A percentile compares a stretch with the other conserved stretches of the same genome.
phyloP scores from a whole-genome alignment of 202 grass and related monocot genomes.

The Saccharum hybrid region DNA sequence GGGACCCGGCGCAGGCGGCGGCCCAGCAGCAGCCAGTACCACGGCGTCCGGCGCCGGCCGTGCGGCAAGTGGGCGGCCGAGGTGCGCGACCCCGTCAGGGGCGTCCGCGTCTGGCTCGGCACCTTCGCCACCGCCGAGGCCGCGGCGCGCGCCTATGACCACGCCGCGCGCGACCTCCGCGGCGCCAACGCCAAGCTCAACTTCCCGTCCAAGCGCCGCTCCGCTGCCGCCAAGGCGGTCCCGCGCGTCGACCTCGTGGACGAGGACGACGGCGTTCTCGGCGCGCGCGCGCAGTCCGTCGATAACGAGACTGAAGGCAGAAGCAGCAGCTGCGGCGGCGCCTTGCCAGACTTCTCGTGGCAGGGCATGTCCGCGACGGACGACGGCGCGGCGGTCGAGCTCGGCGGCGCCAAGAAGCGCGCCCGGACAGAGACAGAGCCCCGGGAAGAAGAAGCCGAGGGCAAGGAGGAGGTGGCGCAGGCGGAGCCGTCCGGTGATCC shows the following conservation, averaged over 20 bases:
- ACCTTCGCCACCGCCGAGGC: constrained; percentile 66
- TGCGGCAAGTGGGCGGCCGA: constrained; percentile 80
- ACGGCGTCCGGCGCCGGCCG: constrained; percentile 57
- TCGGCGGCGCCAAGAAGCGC: neutral
- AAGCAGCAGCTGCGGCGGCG: neutral
- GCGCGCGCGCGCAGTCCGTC: neutral
- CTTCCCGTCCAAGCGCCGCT: constrained; percentile 16
- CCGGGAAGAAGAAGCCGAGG: neutral
- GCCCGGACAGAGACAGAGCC: neutral
- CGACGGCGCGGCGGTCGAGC: constrained; percentile 1
- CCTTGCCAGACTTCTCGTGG: constrained; percentile 30
- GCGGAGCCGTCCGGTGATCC: neutral
- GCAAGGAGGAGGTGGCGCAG: neutral
- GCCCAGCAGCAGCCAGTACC: constrained; percentile 29
- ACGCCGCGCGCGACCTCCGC: constrained; percentile 49
- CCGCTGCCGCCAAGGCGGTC: neutral
- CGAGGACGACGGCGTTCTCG: neutral
- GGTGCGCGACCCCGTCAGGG: constrained; percentile 65
- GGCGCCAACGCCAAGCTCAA: constrained; percentile 37
- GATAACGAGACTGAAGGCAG: neutral
- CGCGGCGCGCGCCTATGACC: constrained; percentile 68
- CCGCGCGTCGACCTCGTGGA: neutral
- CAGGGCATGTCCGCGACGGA: constrained; percentile 30
- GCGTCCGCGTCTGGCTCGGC: constrained; percentile 75
- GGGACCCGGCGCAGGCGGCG: neutral